Conservation (phyloP, 176 grass and related monocot species). For the Carex cristatella region DNA sequence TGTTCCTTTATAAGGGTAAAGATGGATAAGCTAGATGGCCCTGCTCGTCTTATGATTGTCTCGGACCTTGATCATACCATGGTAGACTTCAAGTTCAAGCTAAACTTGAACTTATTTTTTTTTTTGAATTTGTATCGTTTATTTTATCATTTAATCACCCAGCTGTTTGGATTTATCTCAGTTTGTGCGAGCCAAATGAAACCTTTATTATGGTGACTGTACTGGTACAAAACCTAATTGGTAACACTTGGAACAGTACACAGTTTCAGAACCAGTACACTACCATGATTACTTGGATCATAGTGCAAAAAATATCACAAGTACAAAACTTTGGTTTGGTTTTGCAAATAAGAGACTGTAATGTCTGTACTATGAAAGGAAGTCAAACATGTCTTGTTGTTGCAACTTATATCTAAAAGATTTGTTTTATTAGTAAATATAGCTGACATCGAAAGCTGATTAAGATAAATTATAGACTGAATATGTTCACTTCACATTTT, state of each 20-base stretch:
- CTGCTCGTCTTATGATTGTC: slow-evolving; percentile 91
- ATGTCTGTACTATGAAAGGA: not conserved
- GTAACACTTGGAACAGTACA: not conserved
- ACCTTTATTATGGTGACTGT: not conserved
- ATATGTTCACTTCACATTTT: not conserved
- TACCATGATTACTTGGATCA: not conserved
- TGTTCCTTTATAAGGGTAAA: slow-evolving; percentile 11
- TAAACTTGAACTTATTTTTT: not conserved
- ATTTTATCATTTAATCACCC: not conserved
- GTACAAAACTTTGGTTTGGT: no score
- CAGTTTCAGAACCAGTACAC: not conserved
- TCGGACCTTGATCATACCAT: slow-evolving; percentile 97
- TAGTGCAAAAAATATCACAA: not conserved
- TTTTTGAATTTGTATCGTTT: not conserved
- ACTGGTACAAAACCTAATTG: not conserved
- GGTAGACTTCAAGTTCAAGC: slow-evolving; percentile 33
- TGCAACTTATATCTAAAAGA: not conserved
- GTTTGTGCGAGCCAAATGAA: not conserved
- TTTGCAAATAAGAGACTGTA: no score
- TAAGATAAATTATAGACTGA: not conserved
- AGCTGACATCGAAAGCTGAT: not conserved
- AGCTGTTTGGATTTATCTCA: not conserved
- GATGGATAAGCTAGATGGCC: slow-evolving; percentile 72
- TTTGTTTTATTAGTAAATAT: not conserved
- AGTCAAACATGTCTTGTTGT: not conserved